Conservation (phyloP, 139 green algal genomes). For the Auxenochlorella pyrenoidosa region DNA sequence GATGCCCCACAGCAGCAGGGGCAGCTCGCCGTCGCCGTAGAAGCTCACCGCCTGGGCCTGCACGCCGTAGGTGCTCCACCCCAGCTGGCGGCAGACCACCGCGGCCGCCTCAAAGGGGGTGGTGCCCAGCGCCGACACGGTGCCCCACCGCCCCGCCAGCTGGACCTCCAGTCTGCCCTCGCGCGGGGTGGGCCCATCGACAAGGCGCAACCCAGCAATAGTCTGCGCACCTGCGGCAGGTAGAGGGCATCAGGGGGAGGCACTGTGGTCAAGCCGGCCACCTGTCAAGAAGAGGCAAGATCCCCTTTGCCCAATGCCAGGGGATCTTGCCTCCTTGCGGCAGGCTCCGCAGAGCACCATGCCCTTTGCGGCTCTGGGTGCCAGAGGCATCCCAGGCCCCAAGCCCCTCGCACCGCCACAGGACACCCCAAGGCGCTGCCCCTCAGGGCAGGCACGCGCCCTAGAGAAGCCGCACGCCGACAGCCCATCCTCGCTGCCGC, state of each 20-base stretch:
- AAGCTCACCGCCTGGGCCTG: background rate
- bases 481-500: background rate
- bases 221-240: background rate
- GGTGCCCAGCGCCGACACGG: background rate
- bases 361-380: no score
- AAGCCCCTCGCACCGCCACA: background rate
- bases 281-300: no score
- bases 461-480: background rate
- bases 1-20: constrained; percentile 2
- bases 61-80: background rate
- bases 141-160: background rate
- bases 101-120: background rate
- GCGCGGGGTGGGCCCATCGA: background rate
- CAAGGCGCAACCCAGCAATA: background rate
- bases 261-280: no score
- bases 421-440: background rate
- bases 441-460: background rate
- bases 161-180: background rate
- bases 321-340: no score
- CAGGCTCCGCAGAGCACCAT: no score
- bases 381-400: no score
- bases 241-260: background rate
- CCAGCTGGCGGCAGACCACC: background rate
- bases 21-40: background rate
- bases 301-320: no score